Evolutionary conservation across 176 grass and related monocot species (phyloP), one percentile per base, ranked within the genome.

Genomic region (Oryza meyeriana): DNA sequence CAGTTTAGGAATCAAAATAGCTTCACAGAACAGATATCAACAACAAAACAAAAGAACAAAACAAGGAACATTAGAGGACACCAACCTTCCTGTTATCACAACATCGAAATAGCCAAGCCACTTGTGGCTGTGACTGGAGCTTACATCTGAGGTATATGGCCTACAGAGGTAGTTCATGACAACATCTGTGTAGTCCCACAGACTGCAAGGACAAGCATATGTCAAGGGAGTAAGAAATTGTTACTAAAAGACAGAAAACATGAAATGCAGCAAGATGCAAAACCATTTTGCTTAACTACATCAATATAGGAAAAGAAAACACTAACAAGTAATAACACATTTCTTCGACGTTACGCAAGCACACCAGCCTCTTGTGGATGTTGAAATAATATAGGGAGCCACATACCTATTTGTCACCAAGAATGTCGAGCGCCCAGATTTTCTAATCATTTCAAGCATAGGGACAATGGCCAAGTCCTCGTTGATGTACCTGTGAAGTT

Each of bases 21-120:
- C 42, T 83, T 63, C 61, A 27, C 17, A 72, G 76, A 76, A 67
- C 28, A 89, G 59, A 79, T 45, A 79, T n/a, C 13, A 80, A 50
- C 16, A 68, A 33, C 12, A 68, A 64, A 69, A 50, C 31, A 72
- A 66, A 40, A 34, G 30, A 1, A 5, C 44, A 47, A 47, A 47
- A 41, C 39, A 12, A 47, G 44, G 44, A 47, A 47, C 55, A n/a
- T 58, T 10, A 58, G 28, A 69, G 83, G 40, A 82, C 35, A 76
- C 75, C 6, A 45, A 98, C 96, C 96, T 98, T 73, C 96, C 96
- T 52, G 96, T 98, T 84, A 98, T 93, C 66, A 98, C 89, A 66
- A 98, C 85, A 90, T 98, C 96, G 83, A 98, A 98, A 88, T 93
- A 93, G 67, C 88, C 72, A 86, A 98, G 89, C 96, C 96, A 98